Conservation (phyloP, 257 asterid species). For the Jacaranda copaia region DNA sequence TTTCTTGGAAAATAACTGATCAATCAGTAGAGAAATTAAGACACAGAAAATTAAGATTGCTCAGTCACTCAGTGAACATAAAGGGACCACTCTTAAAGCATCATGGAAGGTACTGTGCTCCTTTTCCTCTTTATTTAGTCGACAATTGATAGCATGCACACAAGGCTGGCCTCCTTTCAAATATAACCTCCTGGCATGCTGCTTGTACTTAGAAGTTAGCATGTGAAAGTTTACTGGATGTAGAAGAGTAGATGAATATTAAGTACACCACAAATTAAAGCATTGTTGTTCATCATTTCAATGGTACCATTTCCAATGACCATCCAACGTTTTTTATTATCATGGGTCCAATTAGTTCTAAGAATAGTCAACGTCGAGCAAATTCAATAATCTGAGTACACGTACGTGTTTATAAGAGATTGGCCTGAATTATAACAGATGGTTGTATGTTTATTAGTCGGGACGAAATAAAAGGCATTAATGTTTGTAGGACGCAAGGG, state of each 20-base stretch:
- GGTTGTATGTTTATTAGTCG: too few relatives aligned
- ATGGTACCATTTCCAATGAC: too few relatives aligned
- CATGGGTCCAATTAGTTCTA: too few relatives aligned
- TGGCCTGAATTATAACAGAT: too few relatives aligned
- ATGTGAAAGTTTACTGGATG: constrained; percentile 37
- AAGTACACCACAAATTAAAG: neutral
- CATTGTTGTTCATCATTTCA: neutral
- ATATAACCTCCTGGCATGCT: neutral
- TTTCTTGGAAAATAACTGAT: neutral
- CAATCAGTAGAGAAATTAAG: neutral
- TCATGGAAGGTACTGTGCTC: constrained; percentile 33
- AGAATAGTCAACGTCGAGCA: too few relatives aligned
- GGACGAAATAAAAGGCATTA: too few relatives aligned
- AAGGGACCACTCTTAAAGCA: constrained; percentile 47
- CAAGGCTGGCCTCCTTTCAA: too few relatives aligned
- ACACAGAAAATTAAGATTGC: neutral
- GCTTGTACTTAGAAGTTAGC: constrained; percentile 36
- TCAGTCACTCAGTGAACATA: constrained; percentile 23
- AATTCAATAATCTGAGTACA: too few relatives aligned
- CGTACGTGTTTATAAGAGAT: too few relatives aligned
- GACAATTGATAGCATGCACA: constrained; percentile 2
- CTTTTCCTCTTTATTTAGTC: constrained; percentile 31
- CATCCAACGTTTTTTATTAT: too few relatives aligned
- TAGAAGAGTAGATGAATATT: neutral
- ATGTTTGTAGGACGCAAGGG: too few relatives aligned